Evolutionary conservation across 2,329 filamentous ascomycete genomes (phyloP).

Genomic region (Eutypella sp.): DNA sequence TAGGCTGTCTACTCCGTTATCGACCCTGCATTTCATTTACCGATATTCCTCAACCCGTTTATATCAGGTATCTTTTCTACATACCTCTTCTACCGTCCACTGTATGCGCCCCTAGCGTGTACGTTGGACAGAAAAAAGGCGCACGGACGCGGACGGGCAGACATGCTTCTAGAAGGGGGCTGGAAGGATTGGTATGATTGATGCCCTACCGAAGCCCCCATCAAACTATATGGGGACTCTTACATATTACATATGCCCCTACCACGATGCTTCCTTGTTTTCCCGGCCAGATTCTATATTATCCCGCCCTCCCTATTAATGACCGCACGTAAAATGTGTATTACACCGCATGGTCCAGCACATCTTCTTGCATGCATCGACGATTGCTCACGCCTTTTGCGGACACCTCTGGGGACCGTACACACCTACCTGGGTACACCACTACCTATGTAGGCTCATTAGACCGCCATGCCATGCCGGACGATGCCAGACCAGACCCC

Average conservation of each 20-base stretch:
- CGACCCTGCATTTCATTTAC: neutral
- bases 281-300: neutral
- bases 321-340: constrained; percentile 1
- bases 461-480: too few relatives aligned
- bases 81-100: neutral
- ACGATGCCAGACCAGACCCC: too few relatives aligned
- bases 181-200: neutral
- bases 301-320: too few relatives aligned
- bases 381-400: constrained; percentile 10
- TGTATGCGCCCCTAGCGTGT: neutral
- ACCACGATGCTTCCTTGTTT: neutral
- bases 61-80: neutral
- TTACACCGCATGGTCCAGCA: constrained; percentile 12
- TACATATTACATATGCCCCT: neutral
- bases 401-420: constrained; percentile 16
- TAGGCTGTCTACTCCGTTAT: neutral
- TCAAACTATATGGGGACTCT: neutral
- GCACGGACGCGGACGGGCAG: neutral
- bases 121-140: too few relatives aligned
- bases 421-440: constrained; percentile 6
- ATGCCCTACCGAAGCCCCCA: too few relatives aligned
- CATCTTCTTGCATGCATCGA: constrained; percentile 7
- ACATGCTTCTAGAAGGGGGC: neutral
- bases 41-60: neutral
- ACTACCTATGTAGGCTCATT: constrained; percentile 9